Evolutionary conservation across 1,284 basidiomycete genomes (phyloP), one percentile per base, ranked within the genome.

Genomic region (Blastosporella zonata): DNA sequence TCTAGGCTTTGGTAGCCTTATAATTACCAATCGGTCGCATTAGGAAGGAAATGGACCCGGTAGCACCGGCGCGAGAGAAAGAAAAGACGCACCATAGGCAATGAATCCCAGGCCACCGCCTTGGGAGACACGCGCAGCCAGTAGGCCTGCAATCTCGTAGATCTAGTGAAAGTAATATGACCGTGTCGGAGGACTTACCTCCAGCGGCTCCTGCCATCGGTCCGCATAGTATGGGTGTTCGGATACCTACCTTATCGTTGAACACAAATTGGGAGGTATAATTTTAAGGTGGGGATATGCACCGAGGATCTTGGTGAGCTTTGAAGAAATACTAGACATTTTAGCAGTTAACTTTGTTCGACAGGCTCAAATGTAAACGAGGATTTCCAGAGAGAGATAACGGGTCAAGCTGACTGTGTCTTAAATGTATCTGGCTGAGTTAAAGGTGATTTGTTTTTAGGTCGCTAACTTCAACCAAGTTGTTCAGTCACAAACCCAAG

Each of bases 51-150:
- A 22, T 47, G 31, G 27, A 13, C 15, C 9, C 6, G 37, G 35
- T 2, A 33, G 15, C 28, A 33, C 15, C 18, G 2, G 51, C 12
- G 20, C 36, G 36, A 37, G 12, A 9, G 12, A 31, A 13, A 12
- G 33, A 46, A 15, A 50, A 35, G 39, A 39, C 62, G 33, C 57
- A 79, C 83, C 82, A 66, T 77, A 74, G 37, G 74, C 70, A 2
- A 87, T 56, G 60, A 90, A 88, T 5, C 85, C 88, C 54, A 89
- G 83, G 17, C 82, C 87, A 25, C 87, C 88, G 15, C 68, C 83
- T 1, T 74, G 69, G 27, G 78, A 74, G 33, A 84, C 81, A 49
- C 78, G 69, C 13, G 80, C 81, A 17, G 86, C 86, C 12, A 89
- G 66, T 28, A 68, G 65, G 31, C 81, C 82, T 65, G 12, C 1